Percentiles rank a stretch among this genome's conserved stretches.
Evolutionary conservation across 148 eudicot genomes (phyloP).

Genomic region (Rhododendron vialii): DNA sequence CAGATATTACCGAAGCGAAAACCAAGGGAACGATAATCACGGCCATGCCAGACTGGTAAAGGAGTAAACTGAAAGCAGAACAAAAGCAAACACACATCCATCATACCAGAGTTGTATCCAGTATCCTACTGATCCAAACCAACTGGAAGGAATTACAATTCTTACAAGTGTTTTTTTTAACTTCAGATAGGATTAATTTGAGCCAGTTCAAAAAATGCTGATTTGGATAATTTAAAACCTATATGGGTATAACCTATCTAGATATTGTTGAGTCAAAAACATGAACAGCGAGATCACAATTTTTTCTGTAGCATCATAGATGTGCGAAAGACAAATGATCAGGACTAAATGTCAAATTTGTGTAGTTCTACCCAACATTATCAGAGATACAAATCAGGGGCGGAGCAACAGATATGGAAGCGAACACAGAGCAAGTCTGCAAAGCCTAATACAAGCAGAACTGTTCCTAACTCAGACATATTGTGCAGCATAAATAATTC

Average conservation of each 20-base stretch:
- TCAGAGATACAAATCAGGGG: not conserved
- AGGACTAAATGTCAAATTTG: not conserved
- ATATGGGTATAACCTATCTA: not conserved
- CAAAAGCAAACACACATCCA: not conserved
- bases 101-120: not conserved
- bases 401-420: not conserved
- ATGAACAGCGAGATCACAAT: not conserved
- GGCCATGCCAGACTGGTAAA: slow-evolving; percentile 97
- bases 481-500: not conserved
- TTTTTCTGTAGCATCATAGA: not conserved
- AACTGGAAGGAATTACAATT: not conserved
- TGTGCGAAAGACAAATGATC: not conserved
- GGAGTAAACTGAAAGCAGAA: slow-evolving; percentile 67
- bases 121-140: not conserved
- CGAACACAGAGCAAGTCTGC: not conserved
- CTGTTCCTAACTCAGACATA: not conserved
- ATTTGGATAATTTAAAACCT: not conserved
- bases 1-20: slow-evolving; percentile 86
- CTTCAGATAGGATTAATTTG: not conserved
- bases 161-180: not conserved
- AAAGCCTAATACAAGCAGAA: slow-evolving; percentile 1
- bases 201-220: not conserved
- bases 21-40: slow-evolving; percentile 85
- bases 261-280: not conserved
- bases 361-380: not conserved